These are phyloP conservation scores for Phlebopus sp. DNA, from an alignment of 1,284 basidiomycete species.

Conservation along the genomic window DNA sequence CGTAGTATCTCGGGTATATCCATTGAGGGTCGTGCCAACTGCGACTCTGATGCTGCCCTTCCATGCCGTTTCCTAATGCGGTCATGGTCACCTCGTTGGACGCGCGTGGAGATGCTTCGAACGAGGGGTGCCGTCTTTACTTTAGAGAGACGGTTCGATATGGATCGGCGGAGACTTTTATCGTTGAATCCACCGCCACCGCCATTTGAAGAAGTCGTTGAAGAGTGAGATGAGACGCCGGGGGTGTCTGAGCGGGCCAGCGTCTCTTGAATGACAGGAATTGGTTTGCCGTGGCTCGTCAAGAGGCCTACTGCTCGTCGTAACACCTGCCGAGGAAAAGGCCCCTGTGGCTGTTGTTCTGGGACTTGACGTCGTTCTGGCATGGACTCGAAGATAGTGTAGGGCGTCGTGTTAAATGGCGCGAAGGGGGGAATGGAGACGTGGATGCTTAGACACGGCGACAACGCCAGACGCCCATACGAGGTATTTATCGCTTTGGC, in stretches of 20 bases:
- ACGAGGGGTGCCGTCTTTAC: constrained; percentile 22
- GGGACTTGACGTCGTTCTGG: constrained; percentile 1
- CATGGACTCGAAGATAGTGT: constrained; percentile 7
- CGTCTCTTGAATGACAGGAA: constrained; percentile 1
- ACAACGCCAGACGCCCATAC: background rate
- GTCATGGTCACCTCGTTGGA: background rate
- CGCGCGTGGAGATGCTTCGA: constrained; percentile 17
- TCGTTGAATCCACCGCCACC: background rate
- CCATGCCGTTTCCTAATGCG: constrained; percentile 21
- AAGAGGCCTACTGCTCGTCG: constrained; percentile 24
- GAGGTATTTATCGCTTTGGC: constrained; percentile 38
- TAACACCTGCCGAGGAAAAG: constrained; percentile 11
- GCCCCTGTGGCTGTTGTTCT: constrained; percentile 1
- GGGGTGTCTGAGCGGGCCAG: background rate
- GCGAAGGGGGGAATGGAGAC: background rate
- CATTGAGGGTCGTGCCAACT: background rate
- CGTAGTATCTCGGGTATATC: background rate
- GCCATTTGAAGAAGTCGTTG: background rate
- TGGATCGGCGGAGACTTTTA: constrained; percentile 10
- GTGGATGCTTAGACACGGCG: background rate
- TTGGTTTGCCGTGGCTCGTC: constrained; percentile 7
- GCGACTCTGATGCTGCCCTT: constrained; percentile 1
- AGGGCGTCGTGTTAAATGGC: background rate
- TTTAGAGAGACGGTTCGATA: constrained; percentile 23
- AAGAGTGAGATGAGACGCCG: background rate